phyloP scores from a whole-genome alignment of 768 basidiomycete species.

The Coprinopsis sp. region DNA sequence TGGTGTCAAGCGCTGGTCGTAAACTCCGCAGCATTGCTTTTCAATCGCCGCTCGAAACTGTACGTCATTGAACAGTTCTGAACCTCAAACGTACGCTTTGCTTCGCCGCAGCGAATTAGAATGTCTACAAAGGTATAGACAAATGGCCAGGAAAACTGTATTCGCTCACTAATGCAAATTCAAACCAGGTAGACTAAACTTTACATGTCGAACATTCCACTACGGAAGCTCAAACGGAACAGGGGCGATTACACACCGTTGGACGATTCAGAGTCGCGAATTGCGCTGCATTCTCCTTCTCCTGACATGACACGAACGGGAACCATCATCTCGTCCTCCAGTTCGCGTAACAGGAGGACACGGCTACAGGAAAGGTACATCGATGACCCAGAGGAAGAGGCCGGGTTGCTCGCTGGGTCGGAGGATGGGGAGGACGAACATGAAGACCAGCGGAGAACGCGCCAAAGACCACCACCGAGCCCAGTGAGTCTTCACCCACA shows the following conservation, averaged over 20 bases:
- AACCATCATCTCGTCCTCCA: conserved; percentile 22
- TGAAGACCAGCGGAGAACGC: conserved; percentile 16
- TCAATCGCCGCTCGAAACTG: too few species aligned
- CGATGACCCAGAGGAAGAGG: conserved; percentile 64
- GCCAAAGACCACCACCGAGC: conserved; percentile 8
- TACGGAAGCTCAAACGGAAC: conserved; percentile 53
- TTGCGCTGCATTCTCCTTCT: conserved; percentile 7
- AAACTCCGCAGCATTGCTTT: too few species aligned
- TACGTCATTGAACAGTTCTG: too few species aligned
- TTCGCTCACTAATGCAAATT: too few species aligned
- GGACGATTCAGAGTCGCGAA: conserved; percentile 17
- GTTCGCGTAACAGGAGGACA: conserved; percentile 25
- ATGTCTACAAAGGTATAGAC: too few species aligned
- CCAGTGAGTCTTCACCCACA: conserved; percentile 17
- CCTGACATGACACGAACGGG: conserved; percentile 18
- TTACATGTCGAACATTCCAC: conserved; percentile 71
- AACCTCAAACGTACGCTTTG: too few species aligned
- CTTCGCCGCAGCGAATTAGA: too few species aligned
- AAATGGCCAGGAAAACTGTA: too few species aligned
- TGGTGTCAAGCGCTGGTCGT: too few species aligned
- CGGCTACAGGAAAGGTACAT: conserved; percentile 51
- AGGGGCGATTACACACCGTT: conserved; percentile 47
- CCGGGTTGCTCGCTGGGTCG: conserved; percentile 40
- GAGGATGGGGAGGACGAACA: conserved; percentile 34
- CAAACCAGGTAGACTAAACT: too few species aligned